Base-by-base conservation (phyloP, 2,329 filamentous ascomycete genomes). In the Colletotrichum sidae region DNA sequence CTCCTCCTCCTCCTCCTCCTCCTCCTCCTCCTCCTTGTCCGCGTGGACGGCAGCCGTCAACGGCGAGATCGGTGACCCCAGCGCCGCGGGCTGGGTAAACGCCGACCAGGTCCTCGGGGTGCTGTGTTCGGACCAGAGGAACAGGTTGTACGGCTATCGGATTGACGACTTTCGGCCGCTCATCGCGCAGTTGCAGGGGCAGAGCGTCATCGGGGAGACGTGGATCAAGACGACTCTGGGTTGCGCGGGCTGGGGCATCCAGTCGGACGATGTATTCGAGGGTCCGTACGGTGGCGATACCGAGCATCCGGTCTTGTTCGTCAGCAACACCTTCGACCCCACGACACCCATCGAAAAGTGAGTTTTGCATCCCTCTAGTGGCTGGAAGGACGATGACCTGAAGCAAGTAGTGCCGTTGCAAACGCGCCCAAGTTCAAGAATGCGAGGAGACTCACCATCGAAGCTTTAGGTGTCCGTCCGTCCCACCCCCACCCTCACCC, bases 271-370 rank as follows among this genome's bases (percentile, higher is more conserved):
- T 12, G 44, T 61, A 2, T 61, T 61, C 25, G 39, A 17, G 15
- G 59, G 59, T 1, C 59, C 59, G 2, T 51, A 61, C 8, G 59
- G 59, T 12, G 52, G 52, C 1, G 46, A 56, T 1, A 56, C 52
- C 37, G 34, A 25, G 12, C 34, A 37, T 12, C 44, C 37, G 11
- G 6, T 61, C 33, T 47, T 56, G 11, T 61, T 61, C 37, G n/a
- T 34, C 13, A 51, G 59, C 2, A 58, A 62, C 8, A 62, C 46
- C 0, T 52, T 57, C 15, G 53, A 62, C 41, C 60, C 53, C 15
- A 62, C 60, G 7, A 62, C 60, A 2, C 60, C 53, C 0, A 58
- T 62, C 8, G 60, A 62, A 35, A 62, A 57, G 60, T 62, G 25
- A 35, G 15, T 62, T 62, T 35, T 35, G 15, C 10, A 15, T 9